Evolutionary conservation across 2,329 filamentous ascomycete genomes (phyloP), one percentile per base, ranked within the genome.

Genomic region (Ophiostoma sp.): DNA sequence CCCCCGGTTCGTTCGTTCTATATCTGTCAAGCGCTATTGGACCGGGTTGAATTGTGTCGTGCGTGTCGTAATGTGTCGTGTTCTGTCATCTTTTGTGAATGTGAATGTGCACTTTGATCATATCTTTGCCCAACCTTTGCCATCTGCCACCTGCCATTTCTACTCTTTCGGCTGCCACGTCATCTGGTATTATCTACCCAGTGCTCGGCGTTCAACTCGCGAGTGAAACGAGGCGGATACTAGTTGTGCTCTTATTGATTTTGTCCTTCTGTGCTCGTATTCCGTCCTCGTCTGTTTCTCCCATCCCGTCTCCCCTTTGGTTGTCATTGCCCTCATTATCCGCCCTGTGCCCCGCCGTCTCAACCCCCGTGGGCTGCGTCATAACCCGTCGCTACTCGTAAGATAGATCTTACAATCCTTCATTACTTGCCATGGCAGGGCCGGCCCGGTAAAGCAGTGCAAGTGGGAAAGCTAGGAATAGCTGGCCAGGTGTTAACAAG

Each of bases 321-420:
- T 60, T 60, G 55, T 60, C 55, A 60, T 14, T 60, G 55, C 55
- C 55, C 36, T 60, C 55, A 60, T 60, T 18, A 14, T 62, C 49
- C 67, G 12, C 42, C 49, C 47, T 42, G n/a, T n/a, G 63, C 67
- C 67, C 67, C 64, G 64, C 67, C 55, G 64, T 63, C 41, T 68
- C 55, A 58, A 47, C 49, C 66, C 64, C 63, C 47, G 65, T 66
- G 64, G 58, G 65, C 58, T 64, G 64, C 58, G 18, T 69, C 45
- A 55, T 12, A 12, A 55, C 45, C 64, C 52, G 63, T 55, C 52
- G 55, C 45, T 45, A 55, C 44, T 66, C 41, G 60, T 65, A 27
- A 27, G 27, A 27, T 27, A 27, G 27, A 27, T 27, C 27, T 27
- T 27, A 41, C 55, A 16, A 62, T 65, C 60, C 55, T 65, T 65